Evolutionary conservation across 192 early-diverging fungal species (phyloP), one percentile per base, ranked within the genome.

Genomic region (Rhizophagus sp.): DNA sequence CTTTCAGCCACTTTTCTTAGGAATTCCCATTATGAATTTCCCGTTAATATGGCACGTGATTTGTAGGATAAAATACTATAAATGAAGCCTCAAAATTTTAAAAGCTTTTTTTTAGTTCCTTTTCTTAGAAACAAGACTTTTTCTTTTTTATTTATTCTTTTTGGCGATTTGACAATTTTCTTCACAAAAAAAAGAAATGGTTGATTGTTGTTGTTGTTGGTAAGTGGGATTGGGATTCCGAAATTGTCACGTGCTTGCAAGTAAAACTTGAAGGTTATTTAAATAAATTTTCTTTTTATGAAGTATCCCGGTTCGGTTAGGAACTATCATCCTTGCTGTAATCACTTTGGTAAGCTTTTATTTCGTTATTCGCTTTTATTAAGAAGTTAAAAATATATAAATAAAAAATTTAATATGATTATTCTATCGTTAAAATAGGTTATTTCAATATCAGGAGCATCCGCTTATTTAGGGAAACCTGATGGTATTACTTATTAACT

Each of bases 191-290:
- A 67, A 67, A 67, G 5, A 27, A 66, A 67, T 67, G 65, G 27
- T 66, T 66, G 65, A 66, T 33, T 66, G 25, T 30, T 66, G 65
- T 25, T 33, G 27, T 66, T 24, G 65, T 25, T 66, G 65, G 65
- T 67, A 67, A 67, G 25, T 67, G 15, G 34, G 12, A 33, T 17
- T 67, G 15, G 34, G 12, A 33, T 17, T 33, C 13, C 13, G 0
- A 15, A 17, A 17, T 33, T 67, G 13, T 27, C 65, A 34, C 33
- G 33, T 67, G 65, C 1, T 17, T 41, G 6, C 7, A 41, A 41
- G 5, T 30, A 30, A 30, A n/a, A 5, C 36, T 39, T 39, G 36
- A 39, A 4, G 2, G 7, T 41, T 41, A 41, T 41, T n/a, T 41
- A 6, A 41, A 41, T 41, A 41, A 41, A 41, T 41, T 41, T 57